Conservation (phyloP, 1,284 basidiomycete species). For the Puccinia coronata region DNA sequence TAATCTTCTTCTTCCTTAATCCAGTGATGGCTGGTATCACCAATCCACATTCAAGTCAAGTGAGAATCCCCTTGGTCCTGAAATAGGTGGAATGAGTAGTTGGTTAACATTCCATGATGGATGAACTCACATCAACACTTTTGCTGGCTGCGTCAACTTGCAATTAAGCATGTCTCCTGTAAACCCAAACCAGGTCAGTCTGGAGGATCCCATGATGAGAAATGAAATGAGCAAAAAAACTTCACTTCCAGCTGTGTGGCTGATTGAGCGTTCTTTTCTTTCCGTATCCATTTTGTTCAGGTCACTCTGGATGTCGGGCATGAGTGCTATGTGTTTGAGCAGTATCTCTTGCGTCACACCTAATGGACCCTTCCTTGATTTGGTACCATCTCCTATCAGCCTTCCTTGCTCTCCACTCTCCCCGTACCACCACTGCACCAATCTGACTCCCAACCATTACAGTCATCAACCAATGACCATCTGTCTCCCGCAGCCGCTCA, state of each 20-base stretch:
- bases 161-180: too few relatives aligned
- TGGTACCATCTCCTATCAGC: slow-evolving; percentile 69
- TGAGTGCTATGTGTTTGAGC: slow-evolving; percentile 93
- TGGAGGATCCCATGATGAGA: neutral
- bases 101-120: too few relatives aligned
- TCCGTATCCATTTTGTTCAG: too few relatives aligned
- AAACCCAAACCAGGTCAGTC: slow-evolving; percentile 44
- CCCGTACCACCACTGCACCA: slow-evolving; percentile 51
- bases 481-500: slow-evolving; percentile 52
- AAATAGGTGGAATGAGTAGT: too few relatives aligned
- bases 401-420: slow-evolving; percentile 60
- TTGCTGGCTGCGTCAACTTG: too few relatives aligned
- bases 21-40: too few relatives aligned
- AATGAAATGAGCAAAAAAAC: neutral
- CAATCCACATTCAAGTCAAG: too few relatives aligned
- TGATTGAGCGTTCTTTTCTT: too few relatives aligned
- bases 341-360: slow-evolving; percentile 64
- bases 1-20: too few relatives aligned
- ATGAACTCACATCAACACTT: too few relatives aligned
- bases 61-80: too few relatives aligned
- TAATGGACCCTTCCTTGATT: slow-evolving; percentile 50
- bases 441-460: slow-evolving; percentile 52
- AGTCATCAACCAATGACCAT: slow-evolving; percentile 56
- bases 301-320: slow-evolving; percentile 71
- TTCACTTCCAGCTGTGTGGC: too few relatives aligned